Base-by-base conservation (phyloP, 805 yeast genomes). In the Kazachstania africana region DNA sequence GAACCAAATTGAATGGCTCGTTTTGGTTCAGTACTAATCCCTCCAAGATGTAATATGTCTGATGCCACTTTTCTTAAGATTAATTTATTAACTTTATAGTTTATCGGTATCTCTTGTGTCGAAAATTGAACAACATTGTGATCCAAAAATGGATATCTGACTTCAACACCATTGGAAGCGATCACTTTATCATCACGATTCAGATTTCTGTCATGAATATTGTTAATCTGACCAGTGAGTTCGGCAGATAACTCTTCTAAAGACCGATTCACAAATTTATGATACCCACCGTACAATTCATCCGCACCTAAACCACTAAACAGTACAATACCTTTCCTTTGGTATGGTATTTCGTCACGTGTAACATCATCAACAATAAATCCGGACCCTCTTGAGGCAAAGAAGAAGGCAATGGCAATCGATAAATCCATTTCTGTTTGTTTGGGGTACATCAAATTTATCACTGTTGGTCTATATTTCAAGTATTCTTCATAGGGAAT, bases 1-100 rank as follows among this genome's bases (percentile, higher is more conserved):
- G 97, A 82, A 0, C 99, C 99, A 55, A 91, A 91, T 50, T 91
- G 98, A 37, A 91, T 85, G 0, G 99, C 99, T 28, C 99, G 64
- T 50, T 91, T 91, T 1, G 79, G 72, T 48, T 91, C 97, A 15
- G 63, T 60, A 12, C 73, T 59, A 0, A 85, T 91, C 51, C 65
- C 66, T 0, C 40, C 50, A 21, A 83, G 49, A 0, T 66, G 68
- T 13, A 78, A 41, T 0, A 44, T 50, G 0, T 40, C 41, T 12
- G 27, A 27, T 0, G 96, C 95, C 6, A 81, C 47, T 29, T 60
- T 54, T 29, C 97, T 56, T 26, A 91, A 56, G 1, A 79, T 54
- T 38, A 55, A 59, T 50, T 85, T 85, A 36, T 68, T 59, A 2
- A 56, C 41, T 38, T 65, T 65, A 36, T 55, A 60, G 39, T 59